These are phyloP conservation scores for Cryptococcus sp. DNA, from an alignment of 1,284 basidiomycete genomes.

Conservation along the genomic window DNA sequence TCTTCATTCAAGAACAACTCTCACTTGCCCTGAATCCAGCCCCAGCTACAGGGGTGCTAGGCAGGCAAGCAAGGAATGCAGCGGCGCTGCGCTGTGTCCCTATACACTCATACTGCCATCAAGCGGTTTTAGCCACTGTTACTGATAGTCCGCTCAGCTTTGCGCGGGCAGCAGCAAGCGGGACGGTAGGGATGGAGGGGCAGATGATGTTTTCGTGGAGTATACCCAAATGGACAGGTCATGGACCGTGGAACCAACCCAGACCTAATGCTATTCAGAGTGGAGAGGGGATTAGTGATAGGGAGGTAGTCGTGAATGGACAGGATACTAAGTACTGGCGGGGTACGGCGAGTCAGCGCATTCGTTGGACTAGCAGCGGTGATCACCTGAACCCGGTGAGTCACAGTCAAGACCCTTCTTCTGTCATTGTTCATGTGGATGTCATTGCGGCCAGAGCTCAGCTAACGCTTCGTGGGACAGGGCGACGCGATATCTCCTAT, in stretches of 20 bases:
- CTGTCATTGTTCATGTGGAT: neutral
- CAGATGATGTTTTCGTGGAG: constrained; percentile 23
- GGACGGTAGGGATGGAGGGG: constrained; percentile 5
- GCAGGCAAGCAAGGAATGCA: neutral
- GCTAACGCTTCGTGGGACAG: constrained; percentile 2
- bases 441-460: neutral
- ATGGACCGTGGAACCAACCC: constrained; percentile 17
- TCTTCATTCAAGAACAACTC: constrained; percentile 4
- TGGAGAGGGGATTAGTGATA: neutral
- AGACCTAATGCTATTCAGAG: neutral
- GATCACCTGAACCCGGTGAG: constrained; percentile 16
- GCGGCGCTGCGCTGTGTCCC: constrained; percentile 4
- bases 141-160: constrained; percentile 2
- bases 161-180: neutral
- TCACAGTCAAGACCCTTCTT: neutral
- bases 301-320: too few relatives aligned
- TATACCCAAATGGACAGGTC: constrained; percentile 28
- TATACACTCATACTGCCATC: constrained; percentile 25
- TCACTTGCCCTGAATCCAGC: neutral
- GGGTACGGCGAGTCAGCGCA: constrained; percentile 14
- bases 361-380: constrained; percentile 8
- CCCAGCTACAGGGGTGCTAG: neutral
- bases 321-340: constrained; percentile 13
- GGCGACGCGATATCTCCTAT: constrained; percentile 14
- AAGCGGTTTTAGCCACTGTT: constrained; percentile 8